Evolutionary conservation across 2,329 filamentous ascomycete genomes (phyloP).

Genomic region (Cladosporium sp.): DNA sequence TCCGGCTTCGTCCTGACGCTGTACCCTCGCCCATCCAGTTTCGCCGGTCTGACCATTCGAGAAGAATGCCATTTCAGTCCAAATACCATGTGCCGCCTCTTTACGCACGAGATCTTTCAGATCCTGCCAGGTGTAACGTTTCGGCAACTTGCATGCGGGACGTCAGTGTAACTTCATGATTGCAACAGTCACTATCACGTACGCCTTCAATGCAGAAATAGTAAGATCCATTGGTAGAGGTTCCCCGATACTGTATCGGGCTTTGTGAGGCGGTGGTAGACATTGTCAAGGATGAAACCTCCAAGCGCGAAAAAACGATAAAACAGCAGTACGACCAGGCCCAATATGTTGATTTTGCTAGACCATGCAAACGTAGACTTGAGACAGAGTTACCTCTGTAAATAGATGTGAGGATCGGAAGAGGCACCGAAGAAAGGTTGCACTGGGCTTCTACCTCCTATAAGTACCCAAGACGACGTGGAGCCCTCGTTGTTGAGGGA

Average conservation of each 20-base stretch:
- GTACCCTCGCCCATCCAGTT: constrained; percentile 29
- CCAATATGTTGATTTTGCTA: constrained; percentile 1
- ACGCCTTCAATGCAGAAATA: constrained; percentile 18
- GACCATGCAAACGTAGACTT: neutral
- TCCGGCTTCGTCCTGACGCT: constrained; percentile 29
- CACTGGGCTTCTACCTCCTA: neutral
- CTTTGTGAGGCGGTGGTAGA: constrained; percentile 9
- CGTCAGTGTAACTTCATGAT: constrained; percentile 1
- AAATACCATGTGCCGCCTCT: constrained; percentile 32
- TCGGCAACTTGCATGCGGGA: constrained; percentile 28
- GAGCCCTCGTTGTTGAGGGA: neutral
- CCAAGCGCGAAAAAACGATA: neutral
- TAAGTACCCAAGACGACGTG: neutral
- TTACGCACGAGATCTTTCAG: constrained; percentile 34
- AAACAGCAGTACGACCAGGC: neutral
- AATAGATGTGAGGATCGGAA: constrained; percentile 1
- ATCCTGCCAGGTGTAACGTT: constrained; percentile 35
- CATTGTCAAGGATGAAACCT: neutral
- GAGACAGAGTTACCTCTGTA: neutral
- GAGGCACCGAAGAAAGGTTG: constrained; percentile 1
- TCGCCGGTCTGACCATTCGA: constrained; percentile 24
- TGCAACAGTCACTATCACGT: neutral
- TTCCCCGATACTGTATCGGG: constrained; percentile 9
- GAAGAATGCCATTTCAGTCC: constrained; percentile 31
- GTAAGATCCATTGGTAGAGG: constrained; percentile 9